These are phyloP conservation scores for Pseudogymnoascus sp. DNA, from an alignment of 2,329 filamentous ascomycete genomes.

Conservation along the genomic window DNA sequence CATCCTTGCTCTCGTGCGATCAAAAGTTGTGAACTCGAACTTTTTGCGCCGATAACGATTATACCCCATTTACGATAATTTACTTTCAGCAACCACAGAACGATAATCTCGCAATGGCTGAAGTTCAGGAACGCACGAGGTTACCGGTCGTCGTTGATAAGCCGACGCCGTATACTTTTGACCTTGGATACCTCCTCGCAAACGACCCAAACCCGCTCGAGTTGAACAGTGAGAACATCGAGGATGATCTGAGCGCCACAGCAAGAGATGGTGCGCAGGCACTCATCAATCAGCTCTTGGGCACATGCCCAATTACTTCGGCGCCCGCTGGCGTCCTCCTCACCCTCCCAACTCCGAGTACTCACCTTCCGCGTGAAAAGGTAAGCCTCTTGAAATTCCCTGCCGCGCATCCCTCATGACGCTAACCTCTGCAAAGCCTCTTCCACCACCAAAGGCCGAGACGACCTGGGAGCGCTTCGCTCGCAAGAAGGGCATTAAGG, in stretches of 20 bases:
- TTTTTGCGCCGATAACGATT: constrained; percentile 9
- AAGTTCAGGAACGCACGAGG: constrained; percentile 19
- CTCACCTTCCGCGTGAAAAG: constrained; percentile 80
- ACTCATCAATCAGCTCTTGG: constrained; percentile 89
- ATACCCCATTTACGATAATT: not conserved
- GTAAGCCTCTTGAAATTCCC: constrained; percentile 15
- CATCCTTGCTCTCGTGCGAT: constrained; percentile 8
- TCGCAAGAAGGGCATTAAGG: constrained; percentile 91
- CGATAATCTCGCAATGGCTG: constrained; percentile 7
- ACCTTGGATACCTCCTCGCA: constrained; percentile 78
- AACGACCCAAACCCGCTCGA: constrained; percentile 79
- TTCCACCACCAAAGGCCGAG: constrained; percentile 70
- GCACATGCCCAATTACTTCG: constrained; percentile 71
- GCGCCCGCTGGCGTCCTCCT: constrained; percentile 66
- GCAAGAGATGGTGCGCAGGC: constrained; percentile 87
- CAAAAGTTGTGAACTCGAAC: not conserved
- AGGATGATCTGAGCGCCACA: constrained; percentile 60
- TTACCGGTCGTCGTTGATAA: constrained; percentile 63
- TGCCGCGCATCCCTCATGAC: not conserved
- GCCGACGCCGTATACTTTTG: constrained; percentile 85
- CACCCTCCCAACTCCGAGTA: constrained; percentile 61
- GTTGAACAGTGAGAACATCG: constrained; percentile 45
- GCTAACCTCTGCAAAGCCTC: constrained; percentile 36
- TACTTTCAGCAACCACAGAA: not conserved
- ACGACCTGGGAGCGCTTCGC: constrained; percentile 98